Conservation (phyloP, 305 asterid species). For the Withania somnifera region DNA sequence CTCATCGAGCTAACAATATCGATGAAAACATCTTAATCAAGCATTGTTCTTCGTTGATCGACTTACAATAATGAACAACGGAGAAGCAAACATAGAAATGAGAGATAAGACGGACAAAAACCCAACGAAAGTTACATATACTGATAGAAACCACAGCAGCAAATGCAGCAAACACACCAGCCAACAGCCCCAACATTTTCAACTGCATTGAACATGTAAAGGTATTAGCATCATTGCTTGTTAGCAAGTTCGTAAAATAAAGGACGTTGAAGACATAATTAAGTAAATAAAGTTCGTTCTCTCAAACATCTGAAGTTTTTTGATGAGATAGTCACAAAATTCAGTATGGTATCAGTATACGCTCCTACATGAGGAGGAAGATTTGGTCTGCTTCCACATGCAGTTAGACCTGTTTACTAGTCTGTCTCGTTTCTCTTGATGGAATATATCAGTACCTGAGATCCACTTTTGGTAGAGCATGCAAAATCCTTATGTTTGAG, state of each 20-base stretch:
- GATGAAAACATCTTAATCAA: not conserved
- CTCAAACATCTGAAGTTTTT: not conserved
- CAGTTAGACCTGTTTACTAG: not conserved
- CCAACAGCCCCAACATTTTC: conserved; percentile 52
- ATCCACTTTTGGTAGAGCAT: not conserved
- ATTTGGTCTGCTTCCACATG: not conserved
- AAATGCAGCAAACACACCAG: conserved; percentile 40
- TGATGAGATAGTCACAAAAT: not conserved
- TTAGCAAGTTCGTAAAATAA: not conserved
- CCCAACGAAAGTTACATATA: conserved; percentile 50
- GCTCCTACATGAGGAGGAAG: no score
- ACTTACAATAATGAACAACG: conserved; percentile 67
- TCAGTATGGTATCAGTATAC: not conserved
- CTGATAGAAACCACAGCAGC: conserved; percentile 36
- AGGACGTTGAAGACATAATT: not conserved
- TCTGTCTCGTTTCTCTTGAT: not conserved
- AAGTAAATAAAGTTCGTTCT: not conserved
- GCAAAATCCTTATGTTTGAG: not conserved
- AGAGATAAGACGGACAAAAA: conserved; percentile 53
- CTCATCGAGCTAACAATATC: not conserved
- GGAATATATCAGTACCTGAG: not conserved
- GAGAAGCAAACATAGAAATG: conserved; percentile 80
- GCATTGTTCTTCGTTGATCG: not conserved
- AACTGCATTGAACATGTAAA: conserved; percentile 30
- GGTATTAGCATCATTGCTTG: not conserved